Percentiles rank a stretch among this genome's conserved stretches.
These are phyloP conservation scores for Viola pubescens DNA, from an alignment of 441 rosid species.

Conservation along the genomic window DNA sequence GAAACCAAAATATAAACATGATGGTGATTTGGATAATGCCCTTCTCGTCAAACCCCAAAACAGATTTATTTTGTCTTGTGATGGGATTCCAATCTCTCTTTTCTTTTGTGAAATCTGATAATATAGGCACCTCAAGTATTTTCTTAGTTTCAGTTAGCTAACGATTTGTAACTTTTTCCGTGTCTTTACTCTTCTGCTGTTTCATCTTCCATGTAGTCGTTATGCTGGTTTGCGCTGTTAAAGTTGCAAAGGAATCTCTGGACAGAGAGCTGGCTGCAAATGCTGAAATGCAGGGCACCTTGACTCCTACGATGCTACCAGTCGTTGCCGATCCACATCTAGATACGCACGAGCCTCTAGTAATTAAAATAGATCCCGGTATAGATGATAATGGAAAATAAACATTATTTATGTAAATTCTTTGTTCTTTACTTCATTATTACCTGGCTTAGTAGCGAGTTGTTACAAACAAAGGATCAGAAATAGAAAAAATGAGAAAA, in stretches of 20 bases:
- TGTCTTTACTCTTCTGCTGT: neutral
- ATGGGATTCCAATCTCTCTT: too few species aligned
- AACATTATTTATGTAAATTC: neutral
- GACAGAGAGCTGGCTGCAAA: slow-evolving; percentile 69
- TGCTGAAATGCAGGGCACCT: slow-evolving; percentile 35
- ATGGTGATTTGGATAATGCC: too few species aligned
- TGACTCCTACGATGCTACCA: slow-evolving; percentile 21
- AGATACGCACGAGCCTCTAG: slow-evolving; percentile 32
- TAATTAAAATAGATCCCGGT: slow-evolving; percentile 51
- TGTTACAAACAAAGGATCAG: neutral
- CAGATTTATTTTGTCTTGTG: too few species aligned
- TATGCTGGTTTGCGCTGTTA: slow-evolving; percentile 51
- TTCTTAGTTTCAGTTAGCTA: too few species aligned
- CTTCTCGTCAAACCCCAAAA: too few species aligned
- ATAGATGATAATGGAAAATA: slow-evolving; percentile 3
- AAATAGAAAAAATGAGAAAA: neutral
- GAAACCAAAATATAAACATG: too few species aligned
- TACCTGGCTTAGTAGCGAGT: neutral
- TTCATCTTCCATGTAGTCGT: slow-evolving; percentile 36
- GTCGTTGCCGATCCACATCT: slow-evolving; percentile 30
- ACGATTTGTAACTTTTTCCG: too few species aligned
- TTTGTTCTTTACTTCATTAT: neutral
- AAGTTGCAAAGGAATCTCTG: slow-evolving; percentile 60
- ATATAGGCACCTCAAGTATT: too few species aligned
- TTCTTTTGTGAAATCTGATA: too few species aligned